Conservation (phyloP, 2,329 filamentous ascomycete species). For the Fusarium equiseti region DNA sequence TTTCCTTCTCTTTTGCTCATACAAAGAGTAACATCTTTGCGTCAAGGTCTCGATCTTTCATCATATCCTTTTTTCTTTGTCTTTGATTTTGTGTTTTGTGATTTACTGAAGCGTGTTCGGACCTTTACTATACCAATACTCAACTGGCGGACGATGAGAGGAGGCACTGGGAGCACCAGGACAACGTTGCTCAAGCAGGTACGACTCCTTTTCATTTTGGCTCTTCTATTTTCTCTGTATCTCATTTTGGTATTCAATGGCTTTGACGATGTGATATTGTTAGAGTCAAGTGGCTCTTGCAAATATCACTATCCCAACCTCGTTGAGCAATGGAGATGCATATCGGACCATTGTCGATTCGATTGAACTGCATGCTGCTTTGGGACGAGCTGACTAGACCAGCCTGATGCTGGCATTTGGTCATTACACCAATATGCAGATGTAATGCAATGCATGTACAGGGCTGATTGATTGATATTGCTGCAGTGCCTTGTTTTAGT, state of each 20-base stretch:
- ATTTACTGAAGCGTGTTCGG: conserved; percentile 19
- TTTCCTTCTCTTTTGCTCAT: conserved; percentile 3
- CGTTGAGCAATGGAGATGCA: not conserved
- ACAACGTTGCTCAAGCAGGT: conserved; percentile 36
- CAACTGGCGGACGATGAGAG: conserved; percentile 19
- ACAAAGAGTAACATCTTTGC: conserved; percentile 13
- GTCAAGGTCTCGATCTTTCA: conserved; percentile 7
- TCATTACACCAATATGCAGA: conserved; percentile 1
- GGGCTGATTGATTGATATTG: conserved; percentile 2
- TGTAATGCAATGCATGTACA: not conserved
- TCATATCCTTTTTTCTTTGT: conserved; percentile 16
- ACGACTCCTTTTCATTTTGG: conserved; percentile 1
- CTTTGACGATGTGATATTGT: not conserved
- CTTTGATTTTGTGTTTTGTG: conserved; percentile 10
- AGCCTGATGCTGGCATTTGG: not conserved
- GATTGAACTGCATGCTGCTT: not conserved
- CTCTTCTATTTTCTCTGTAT: not conserved
- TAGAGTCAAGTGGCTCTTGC: conserved; percentile 5
- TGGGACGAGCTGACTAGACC: conserved; percentile 1
- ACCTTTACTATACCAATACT: conserved; percentile 6
- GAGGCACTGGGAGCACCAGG: conserved; percentile 26
- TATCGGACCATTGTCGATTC: not conserved
- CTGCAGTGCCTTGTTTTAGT: conserved; percentile 13
- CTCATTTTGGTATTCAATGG: not conserved
- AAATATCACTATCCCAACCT: not conserved